Evolutionary conservation across 1,139 yeast genomes (phyloP).

Genomic region (Eremothecium coryli): DNA sequence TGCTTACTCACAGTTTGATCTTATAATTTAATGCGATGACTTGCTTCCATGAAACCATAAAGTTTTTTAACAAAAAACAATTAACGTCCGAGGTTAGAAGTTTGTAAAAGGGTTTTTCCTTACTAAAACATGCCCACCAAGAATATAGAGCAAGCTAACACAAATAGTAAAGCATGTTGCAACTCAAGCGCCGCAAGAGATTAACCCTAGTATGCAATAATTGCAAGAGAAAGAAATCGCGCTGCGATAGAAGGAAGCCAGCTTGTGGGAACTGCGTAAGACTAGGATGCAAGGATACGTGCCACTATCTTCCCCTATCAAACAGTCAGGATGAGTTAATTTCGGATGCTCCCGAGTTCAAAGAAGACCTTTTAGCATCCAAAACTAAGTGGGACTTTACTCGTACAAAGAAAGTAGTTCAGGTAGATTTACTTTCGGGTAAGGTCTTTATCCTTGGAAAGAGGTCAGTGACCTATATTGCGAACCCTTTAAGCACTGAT

Average conservation of each 20-base stretch:
- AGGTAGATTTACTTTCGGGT: slow-evolving; percentile 1
- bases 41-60: too few relatives aligned
- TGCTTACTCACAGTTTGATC: background rate
- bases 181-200: slow-evolving; percentile 20
- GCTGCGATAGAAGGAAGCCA: slow-evolving; percentile 31
- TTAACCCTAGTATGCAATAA: slow-evolving; percentile 30
- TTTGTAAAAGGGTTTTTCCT: too few relatives aligned
- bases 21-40: background rate
- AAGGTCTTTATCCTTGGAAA: slow-evolving; percentile 15
- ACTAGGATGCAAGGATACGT: slow-evolving; percentile 20
- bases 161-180: background rate
- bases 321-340: background rate
- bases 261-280: slow-evolving; percentile 27
- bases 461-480: slow-evolving; percentile 23
- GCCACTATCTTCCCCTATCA: slow-evolving; percentile 15
- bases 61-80: too few relatives aligned
- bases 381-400: slow-evolving; percentile 2
- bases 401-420: background rate
- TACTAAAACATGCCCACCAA: too few relatives aligned
- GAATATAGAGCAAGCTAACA: too few relatives aligned
- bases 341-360: background rate
- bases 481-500: slow-evolving; percentile 19
- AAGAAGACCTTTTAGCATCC: background rate
- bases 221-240: slow-evolving; percentile 32
- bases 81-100: too few relatives aligned